Conservation (phyloP, 805 yeast genomes). For the Metschnikowia santaceciliae region DNA sequence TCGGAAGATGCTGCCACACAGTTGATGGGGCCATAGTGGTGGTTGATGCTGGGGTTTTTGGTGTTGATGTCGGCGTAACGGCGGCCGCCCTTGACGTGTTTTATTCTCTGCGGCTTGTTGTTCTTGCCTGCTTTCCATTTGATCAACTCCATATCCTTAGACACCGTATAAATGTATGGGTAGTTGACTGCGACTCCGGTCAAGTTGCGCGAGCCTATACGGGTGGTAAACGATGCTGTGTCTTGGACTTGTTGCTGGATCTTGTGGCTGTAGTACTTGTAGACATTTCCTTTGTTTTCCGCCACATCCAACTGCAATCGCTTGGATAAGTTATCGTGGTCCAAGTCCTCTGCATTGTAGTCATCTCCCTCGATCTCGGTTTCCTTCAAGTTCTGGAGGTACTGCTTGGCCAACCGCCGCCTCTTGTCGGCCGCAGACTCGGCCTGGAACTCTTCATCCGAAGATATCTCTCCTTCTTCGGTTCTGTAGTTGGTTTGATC, state of each 20-base stretch:
- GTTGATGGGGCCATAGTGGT: conserved; percentile 73
- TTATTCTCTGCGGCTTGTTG: conserved; percentile 58
- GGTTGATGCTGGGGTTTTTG: conserved; percentile 53
- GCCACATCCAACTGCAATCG: conserved; percentile 87
- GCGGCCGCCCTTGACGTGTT: conserved; percentile 60
- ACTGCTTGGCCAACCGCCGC: conserved; percentile 90
- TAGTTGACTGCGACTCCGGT: conserved; percentile 53
- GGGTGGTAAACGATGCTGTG: conserved; percentile 33
- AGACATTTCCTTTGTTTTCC: conserved; percentile 80
- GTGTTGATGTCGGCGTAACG: conserved; percentile 36
- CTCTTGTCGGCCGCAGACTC: conserved; percentile 93
- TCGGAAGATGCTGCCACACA: conserved; percentile 82
- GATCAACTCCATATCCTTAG: conserved; percentile 75
- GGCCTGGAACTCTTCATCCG: conserved; percentile 67
- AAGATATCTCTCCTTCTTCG: conserved; percentile 36
- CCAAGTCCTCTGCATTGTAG: conserved; percentile 89
- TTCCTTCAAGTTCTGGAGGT: conserved; percentile 69
- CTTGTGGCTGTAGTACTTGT: conserved; percentile 57
- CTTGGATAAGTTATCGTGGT: conserved; percentile 75
- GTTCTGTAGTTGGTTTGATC: background rate
- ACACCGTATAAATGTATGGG: conserved; percentile 70
- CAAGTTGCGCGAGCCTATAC: conserved; percentile 59
- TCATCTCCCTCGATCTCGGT: conserved; percentile 48
- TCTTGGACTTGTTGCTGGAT: conserved; percentile 40
- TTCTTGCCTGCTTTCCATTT: conserved; percentile 63